Conservation (phyloP, 345 rosid species). For the Alliaria petiolata region DNA sequence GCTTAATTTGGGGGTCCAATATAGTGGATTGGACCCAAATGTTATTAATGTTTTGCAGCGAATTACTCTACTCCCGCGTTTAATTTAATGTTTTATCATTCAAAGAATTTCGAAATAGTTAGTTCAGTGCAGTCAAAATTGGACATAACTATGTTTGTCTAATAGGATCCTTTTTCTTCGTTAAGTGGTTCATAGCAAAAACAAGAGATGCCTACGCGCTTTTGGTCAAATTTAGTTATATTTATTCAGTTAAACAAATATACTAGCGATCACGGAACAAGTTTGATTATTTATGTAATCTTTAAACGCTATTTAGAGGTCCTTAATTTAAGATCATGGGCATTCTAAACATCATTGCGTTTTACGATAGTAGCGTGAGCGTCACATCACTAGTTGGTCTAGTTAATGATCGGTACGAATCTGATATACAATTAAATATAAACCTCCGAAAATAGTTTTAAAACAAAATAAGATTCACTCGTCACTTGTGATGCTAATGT, state of each 20-base stretch:
- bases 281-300: not conserved
- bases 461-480: not conserved
- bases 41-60: not conserved
- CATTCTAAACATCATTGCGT: not conserved
- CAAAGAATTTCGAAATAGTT: not conserved
- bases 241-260: too few species aligned
- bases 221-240: too few species aligned
- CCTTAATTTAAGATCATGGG: not conserved
- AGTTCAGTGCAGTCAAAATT: not conserved
- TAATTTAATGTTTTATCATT: not conserved
- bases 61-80: not conserved
- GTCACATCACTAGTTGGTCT: slow-evolving; percentile 5
- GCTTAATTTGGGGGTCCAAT: not conserved
- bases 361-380: not conserved
- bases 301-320: not conserved
- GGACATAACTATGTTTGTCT: not conserved
- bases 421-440: not conserved
- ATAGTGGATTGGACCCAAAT: not conserved
- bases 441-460: not conserved
- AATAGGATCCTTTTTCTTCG: not conserved
- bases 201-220: too few species aligned
- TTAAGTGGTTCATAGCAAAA: too few species aligned
- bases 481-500: not conserved
- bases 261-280: too few species aligned
- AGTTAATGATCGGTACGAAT: slow-evolving; percentile 7